Evolutionary conservation across 305 asterid species (phyloP), one percentile per base, ranked within the genome.

Genomic region (Lippia alba): DNA sequence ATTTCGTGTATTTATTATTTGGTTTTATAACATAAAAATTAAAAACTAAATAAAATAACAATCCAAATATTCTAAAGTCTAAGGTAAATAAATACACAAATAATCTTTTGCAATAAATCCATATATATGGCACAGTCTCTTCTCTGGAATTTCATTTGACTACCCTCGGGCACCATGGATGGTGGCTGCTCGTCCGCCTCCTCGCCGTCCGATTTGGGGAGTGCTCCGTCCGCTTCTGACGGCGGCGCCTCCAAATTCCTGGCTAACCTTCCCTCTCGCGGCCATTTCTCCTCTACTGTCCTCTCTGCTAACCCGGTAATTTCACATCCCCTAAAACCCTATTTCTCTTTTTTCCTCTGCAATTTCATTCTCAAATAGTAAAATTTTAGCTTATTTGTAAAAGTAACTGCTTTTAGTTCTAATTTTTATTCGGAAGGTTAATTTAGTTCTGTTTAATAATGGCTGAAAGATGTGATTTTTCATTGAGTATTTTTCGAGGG

Each of bases 201-300:
- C 41, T 36, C 71, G 67, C 82, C 78, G 67, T 36, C 78, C 59
- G 80, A 75, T 57, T 41, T 32, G 50, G 18, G 59, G 71, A 74
- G 60, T 59, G 68, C 72, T 14, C 58, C 77, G 80, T 70, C 74
- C 6, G 59, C 66, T 46, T 18, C 74, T 69, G 69, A 57, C 51
- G 79, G 70, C 67, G 80, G 79, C 66, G 84, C 80, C 8, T 67
- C 87, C 61, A 53, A 48, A 65, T 82, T 79, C 68, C 84, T 82
- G 0, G 60, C 76, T 51, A 61, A 74, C 76, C 87, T 82, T 16
- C 87, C 87, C 63, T 82, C 87, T 74, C 87, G 84, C 5, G 87
- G 87, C 16, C 67, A 71, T 73, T 76, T 82, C 76, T 79, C 84
- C 41, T 82, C 84, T 6, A 70, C 82, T 44, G 79, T 77, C 49